These are phyloP conservation scores for Meyerozyma smithsonii DNA, from an alignment of 1,139 yeast species.

Conservation along the genomic window DNA sequence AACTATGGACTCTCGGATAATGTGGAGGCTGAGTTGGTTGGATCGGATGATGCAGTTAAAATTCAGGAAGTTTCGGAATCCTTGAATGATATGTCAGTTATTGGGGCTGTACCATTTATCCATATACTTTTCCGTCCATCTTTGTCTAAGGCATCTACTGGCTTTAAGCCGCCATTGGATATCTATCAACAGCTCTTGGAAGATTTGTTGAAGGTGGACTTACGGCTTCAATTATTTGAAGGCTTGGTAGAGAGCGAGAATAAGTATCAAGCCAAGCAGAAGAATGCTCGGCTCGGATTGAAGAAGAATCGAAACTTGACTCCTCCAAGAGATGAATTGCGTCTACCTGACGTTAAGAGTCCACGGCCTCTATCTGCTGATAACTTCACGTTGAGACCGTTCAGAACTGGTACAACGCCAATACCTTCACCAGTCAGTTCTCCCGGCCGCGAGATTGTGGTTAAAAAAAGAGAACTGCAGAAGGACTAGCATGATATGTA, in stretches of 20 bases:
- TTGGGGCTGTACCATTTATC: slow-evolving; percentile 38
- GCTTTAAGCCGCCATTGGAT: slow-evolving; percentile 39
- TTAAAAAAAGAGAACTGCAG: background rate
- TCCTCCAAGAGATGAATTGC: slow-evolving; percentile 20
- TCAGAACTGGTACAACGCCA: slow-evolving; percentile 39
- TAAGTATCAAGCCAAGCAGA: slow-evolving; percentile 24
- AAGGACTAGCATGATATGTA: background rate
- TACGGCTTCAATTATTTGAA: slow-evolving; percentile 22
- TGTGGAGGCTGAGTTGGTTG: slow-evolving; percentile 10
- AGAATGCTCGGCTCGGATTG: slow-evolving; percentile 15
- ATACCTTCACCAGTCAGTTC: slow-evolving; percentile 37
- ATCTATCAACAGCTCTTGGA: slow-evolving; percentile 23
- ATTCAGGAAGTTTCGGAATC: slow-evolving; percentile 12
- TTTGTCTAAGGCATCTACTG: slow-evolving; percentile 29
- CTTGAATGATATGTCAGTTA: slow-evolving; percentile 33
- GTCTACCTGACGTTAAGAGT: slow-evolving; percentile 11
- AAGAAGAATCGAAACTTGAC: slow-evolving; percentile 18
- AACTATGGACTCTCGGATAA: slow-evolving; percentile 30
- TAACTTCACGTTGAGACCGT: slow-evolving; percentile 38
- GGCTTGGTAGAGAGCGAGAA: slow-evolving; percentile 28
- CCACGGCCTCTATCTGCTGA: slow-evolving; percentile 16
- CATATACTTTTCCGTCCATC: slow-evolving; percentile 43
- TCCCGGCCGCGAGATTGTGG: slow-evolving; percentile 17
- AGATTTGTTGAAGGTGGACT: slow-evolving; percentile 25
- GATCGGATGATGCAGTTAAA: slow-evolving; percentile 7